phyloP scores from a whole-genome alignment of 129 eudicot genomes.

The Flaveria robusta region DNA sequence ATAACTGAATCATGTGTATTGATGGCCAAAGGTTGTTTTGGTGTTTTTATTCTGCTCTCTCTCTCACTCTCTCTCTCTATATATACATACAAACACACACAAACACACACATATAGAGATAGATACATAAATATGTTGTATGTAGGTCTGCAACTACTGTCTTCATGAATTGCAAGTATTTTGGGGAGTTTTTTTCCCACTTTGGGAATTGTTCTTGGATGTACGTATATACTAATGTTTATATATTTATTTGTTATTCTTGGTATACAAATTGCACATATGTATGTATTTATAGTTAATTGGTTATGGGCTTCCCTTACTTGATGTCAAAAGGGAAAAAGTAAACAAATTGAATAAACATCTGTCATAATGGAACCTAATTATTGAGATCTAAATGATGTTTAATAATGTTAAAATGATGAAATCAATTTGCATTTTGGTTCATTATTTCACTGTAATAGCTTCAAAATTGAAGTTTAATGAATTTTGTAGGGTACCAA shows the following conservation, averaged over 20 bases:
- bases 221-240: background rate
- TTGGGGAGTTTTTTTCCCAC: background rate
- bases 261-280: background rate
- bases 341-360: conserved; percentile 10
- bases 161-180: background rate
- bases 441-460: background rate
- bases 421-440: conserved; percentile 3
- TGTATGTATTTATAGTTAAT: conserved; percentile 4
- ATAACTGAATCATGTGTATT: background rate
- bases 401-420: background rate
- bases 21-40: background rate
- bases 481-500: conserved; percentile 25
- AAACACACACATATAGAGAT: no score
- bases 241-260: background rate
- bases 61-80: no score
- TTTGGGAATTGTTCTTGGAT: conserved; percentile 6
- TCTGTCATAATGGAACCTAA: conserved; percentile 14
- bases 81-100: no score
- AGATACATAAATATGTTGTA: background rate
- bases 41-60: no score
- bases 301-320: background rate
- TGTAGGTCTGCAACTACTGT: background rate
- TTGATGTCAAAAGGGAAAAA: background rate
- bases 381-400: background rate
- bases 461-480: background rate